Evolutionary conservation across 257 asterid genomes (phyloP), one percentile per base, ranked within the genome.

Genomic region (Solanum bulbocastanum): DNA sequence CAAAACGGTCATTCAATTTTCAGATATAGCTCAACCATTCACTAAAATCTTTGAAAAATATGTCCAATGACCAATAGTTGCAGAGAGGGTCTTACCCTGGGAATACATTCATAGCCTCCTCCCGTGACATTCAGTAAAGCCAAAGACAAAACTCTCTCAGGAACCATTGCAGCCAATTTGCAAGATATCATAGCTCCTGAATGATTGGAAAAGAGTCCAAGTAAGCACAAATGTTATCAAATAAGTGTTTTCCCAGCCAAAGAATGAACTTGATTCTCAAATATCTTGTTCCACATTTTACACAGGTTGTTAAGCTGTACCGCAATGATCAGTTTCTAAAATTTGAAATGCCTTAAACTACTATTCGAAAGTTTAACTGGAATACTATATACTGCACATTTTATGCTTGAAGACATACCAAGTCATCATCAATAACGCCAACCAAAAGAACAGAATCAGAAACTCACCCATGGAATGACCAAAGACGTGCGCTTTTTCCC

Each of bases 391-490:
- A 11, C 20, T 32, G 20, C 20, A 46, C 5, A 81, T 32, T 37
- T 49, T 46, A 46, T 15, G 68, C 25, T 46, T 18, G 40, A 81
- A 15, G 52, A 30, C 56, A 30, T 27, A 49, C 36, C 78, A 89
- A 75, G 68, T 84, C 46, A 84, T 46, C 30, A 46, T 90, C 90
- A 91, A 88, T 37, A 89, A 65, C 39, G 88, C 88, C 90, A 90
- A 83, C 93, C 68, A 27, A 32, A 76, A 62, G 83, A 52, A 81
- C 84, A 72, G 78, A 91, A 73, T 79, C 87, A 73, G 88, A 83
- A 20, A 85, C 98, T 91, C 91, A 97, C 99, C 99, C 99, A 97
- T 97, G 8, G 99, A 97, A 92, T 97, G 99, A 33, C 99, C 99
- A 90, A 97, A 94, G 14, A 97, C 92, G 87, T 97, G 99, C 18